phyloP scores from a whole-genome alignment of 1,139 yeast species.

The Blastobotrys illinoisensis region DNA sequence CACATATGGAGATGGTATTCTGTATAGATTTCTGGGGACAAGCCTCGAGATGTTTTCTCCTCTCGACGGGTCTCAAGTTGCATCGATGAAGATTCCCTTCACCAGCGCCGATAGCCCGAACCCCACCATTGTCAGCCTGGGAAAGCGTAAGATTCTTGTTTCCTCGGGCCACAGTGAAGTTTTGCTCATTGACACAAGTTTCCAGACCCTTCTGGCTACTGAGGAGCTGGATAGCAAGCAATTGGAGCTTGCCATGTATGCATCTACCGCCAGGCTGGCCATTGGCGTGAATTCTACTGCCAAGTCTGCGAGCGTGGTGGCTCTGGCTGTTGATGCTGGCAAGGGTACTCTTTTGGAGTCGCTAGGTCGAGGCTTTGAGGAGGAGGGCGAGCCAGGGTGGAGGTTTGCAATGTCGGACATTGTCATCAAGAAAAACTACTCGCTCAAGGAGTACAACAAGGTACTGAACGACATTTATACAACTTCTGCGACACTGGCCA shows the following conservation, averaged over 20 bases:
- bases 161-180: constrained; percentile 30
- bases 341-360: constrained; percentile 67
- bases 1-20: constrained; percentile 18
- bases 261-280: neutral
- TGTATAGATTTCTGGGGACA: constrained; percentile 18
- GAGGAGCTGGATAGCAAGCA: constrained; percentile 19
- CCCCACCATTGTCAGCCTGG: constrained; percentile 35
- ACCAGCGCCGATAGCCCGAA: constrained; percentile 6
- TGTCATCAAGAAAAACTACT: constrained; percentile 20
- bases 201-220: constrained; percentile 37
- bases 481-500: constrained; percentile 15
- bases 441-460: constrained; percentile 20
- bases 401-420: constrained; percentile 22
- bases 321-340: constrained; percentile 56
- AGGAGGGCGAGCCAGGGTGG: constrained; percentile 16
- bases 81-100: constrained; percentile 4
- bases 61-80: neutral
- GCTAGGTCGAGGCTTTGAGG: constrained; percentile 55
- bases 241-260: neutral
- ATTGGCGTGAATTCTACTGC: constrained; percentile 1
- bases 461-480: constrained; percentile 19
- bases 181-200: constrained; percentile 39
- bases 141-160: constrained; percentile 36
- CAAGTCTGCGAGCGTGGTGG: constrained; percentile 28
- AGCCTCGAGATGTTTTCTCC: constrained; percentile 13